Percentiles rank a stretch among this genome's conserved stretches.
Evolutionary conservation across 1,284 basidiomycete genomes (phyloP).

Genomic region (Wallemia hederae): DNA sequence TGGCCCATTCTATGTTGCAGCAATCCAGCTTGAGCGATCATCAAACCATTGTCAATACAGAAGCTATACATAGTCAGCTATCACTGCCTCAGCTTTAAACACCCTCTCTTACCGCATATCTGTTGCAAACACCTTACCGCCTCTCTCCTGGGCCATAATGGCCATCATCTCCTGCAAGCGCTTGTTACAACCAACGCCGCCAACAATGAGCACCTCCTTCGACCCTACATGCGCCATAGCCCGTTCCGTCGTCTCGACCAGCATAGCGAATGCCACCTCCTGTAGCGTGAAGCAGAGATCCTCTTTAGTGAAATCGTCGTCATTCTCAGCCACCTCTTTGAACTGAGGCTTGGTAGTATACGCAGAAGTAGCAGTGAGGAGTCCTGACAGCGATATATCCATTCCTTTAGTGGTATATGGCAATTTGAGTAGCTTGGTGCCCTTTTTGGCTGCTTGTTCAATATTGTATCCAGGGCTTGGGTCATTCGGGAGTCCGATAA

Average conservation of each 20-base stretch:
- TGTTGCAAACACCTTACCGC: conserved; percentile 72
- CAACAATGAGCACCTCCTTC: conserved; percentile 85
- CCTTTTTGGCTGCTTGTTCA: conserved; percentile 75
- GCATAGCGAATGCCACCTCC: conserved; percentile 92
- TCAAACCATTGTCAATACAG: conserved; percentile 98
- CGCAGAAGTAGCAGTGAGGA: conserved; percentile 61
- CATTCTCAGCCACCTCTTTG: conserved; percentile 19
- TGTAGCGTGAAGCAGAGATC: conserved; percentile 93
- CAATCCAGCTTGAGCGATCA: conserved; percentile 96
- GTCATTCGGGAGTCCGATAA: conserved; percentile 86
- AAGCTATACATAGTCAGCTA: conserved; percentile 26
- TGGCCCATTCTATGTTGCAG: conserved; percentile 80
- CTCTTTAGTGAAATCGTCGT: conserved; percentile 59
- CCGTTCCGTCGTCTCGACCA: conserved; percentile 94
- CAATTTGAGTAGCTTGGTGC: conserved; percentile 36
- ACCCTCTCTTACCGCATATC: conserved; percentile 63
- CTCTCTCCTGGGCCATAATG: conserved; percentile 72
- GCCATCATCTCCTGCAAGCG: conserved; percentile 96
- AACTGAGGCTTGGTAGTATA: conserved; percentile 28
- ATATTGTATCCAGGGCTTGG: conserved; percentile 97
- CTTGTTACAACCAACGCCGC: conserved; percentile 90
- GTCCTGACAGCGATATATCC: conserved; percentile 85
- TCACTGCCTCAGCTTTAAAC: background rate
- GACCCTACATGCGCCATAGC: conserved; percentile 98
- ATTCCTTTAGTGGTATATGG: conserved; percentile 97